These are phyloP conservation scores for Groenewaldozyma sp. DNA, from an alignment of 1,139 yeast species.

Conservation along the genomic window DNA sequence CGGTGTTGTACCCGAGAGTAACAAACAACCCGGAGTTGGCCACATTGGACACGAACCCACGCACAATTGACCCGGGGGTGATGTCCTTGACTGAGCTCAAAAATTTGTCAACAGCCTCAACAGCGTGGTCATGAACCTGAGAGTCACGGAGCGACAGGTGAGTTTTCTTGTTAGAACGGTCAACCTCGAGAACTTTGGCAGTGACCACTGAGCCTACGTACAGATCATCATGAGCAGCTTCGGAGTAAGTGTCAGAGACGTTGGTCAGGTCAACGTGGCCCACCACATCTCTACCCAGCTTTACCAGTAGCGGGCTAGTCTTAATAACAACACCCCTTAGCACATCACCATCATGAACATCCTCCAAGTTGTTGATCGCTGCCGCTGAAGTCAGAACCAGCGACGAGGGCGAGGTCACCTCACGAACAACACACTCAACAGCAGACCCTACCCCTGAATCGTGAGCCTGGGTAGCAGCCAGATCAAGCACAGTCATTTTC, in stretches of 20 bases:
- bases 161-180: constrained; percentile 46
- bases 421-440: constrained; percentile 47
- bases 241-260: constrained; percentile 60
- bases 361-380: constrained; percentile 35
- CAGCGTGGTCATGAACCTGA: constrained; percentile 17
- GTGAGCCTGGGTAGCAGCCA: constrained; percentile 48
- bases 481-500: constrained; percentile 55
- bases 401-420: constrained; percentile 50
- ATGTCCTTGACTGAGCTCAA: constrained; percentile 48
- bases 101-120: constrained; percentile 43
- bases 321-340: constrained; percentile 61
- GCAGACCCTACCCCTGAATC: constrained; percentile 66
- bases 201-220: constrained; percentile 48
- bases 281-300: constrained; percentile 43
- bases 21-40: constrained; percentile 75
- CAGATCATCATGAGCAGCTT: constrained; percentile 41
- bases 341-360: constrained; percentile 48
- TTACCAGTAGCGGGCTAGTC: constrained; percentile 54
- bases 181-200: constrained; percentile 52
- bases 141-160: constrained; percentile 54
- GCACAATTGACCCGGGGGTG: constrained; percentile 58
- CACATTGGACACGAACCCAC: constrained; percentile 70
- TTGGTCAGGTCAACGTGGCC: constrained; percentile 72
- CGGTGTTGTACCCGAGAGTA: constrained; percentile 59
- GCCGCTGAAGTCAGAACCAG: constrained; percentile 9